Conservation (phyloP, 2,329 filamentous ascomycete species). For the Colletotrichum aenigma region DNA sequence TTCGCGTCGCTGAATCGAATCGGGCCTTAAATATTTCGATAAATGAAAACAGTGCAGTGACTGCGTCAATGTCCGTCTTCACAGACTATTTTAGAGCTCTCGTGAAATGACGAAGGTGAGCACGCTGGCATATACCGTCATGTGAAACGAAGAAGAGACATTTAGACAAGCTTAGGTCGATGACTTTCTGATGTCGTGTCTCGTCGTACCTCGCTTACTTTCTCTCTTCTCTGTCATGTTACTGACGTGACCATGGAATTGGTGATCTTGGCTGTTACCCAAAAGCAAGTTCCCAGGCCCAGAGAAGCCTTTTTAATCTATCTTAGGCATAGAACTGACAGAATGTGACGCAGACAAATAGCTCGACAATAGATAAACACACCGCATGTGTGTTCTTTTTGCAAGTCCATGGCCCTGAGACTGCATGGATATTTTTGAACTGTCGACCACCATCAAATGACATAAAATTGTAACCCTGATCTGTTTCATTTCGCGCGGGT, state of each 20-base stretch:
- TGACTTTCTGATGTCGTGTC: neutral
- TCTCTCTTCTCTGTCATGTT: neutral
- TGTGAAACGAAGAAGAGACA: neutral
- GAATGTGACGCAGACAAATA: accelerated
- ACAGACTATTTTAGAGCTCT: neutral
- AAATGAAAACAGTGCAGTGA: neutral
- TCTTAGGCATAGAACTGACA: neutral
- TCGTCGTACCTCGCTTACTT: neutral
- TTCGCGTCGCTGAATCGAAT: neutral
- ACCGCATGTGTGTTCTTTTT: neutral
- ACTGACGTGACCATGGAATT: neutral
- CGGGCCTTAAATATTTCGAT: accelerated
- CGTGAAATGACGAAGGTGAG: neutral
- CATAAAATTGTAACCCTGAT: neutral
- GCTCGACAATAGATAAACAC: neutral
- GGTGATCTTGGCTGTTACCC: neutral
- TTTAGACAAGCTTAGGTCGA: neutral
- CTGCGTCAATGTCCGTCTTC: accelerated
- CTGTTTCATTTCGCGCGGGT: neutral
- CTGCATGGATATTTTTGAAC: neutral
- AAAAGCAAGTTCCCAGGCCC: neutral
- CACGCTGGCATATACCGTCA: accelerated
- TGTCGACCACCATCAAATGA: neutral
- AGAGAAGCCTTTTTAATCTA: neutral
- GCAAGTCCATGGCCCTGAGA: accelerated